These are phyloP conservation scores for Ogataea nonfermentans DNA, from an alignment of 805 yeast genomes.

Conservation along the genomic window DNA sequence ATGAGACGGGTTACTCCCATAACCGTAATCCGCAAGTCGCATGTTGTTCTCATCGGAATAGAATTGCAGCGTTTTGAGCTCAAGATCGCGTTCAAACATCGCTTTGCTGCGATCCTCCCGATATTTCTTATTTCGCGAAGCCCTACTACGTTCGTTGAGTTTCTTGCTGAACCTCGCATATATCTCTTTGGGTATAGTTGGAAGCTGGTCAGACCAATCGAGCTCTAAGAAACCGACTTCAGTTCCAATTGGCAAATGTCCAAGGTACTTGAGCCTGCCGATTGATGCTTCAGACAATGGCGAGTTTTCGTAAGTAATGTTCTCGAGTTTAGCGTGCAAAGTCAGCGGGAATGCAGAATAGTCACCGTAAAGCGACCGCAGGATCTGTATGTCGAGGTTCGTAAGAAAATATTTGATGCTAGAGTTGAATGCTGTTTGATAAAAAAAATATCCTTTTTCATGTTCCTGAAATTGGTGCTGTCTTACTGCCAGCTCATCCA, in stretches of 20 bases:
- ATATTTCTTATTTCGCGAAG: conserved; percentile 45
- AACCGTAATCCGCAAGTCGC: conserved; percentile 37
- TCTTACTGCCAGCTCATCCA: conserved; percentile 21
- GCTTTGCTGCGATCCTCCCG: conserved; percentile 61
- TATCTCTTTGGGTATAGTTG: conserved; percentile 41
- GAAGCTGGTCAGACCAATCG: conserved; percentile 55
- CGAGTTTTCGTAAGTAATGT: conserved; percentile 58
- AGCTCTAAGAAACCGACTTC: conserved; percentile 81
- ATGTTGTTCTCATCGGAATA: conserved; percentile 54
- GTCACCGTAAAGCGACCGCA: conserved; percentile 57
- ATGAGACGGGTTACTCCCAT: conserved; percentile 34
- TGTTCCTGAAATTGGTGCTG: conserved; percentile 16
- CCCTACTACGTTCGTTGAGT: conserved; percentile 54
- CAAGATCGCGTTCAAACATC: conserved; percentile 56
- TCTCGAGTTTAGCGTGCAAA: conserved; percentile 62
- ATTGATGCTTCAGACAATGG: conserved; percentile 53
- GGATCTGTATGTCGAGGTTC: conserved; percentile 73
- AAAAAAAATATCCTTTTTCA: conserved; percentile 63
- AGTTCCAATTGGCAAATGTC: conserved; percentile 83
- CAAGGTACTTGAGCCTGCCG: conserved; percentile 66
- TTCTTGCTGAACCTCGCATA: conserved; percentile 50
- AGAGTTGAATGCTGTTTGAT: conserved; percentile 66
- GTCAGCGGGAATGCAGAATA: conserved; percentile 69
- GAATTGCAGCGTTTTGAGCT: conserved; percentile 55
- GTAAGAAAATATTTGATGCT: conserved; percentile 67